Percentiles rank a stretch among this genome's conserved stretches.
Evolutionary conservation across 2,329 filamentous ascomycete species (phyloP).

Genomic region (Phialemonium atrogriseum): DNA sequence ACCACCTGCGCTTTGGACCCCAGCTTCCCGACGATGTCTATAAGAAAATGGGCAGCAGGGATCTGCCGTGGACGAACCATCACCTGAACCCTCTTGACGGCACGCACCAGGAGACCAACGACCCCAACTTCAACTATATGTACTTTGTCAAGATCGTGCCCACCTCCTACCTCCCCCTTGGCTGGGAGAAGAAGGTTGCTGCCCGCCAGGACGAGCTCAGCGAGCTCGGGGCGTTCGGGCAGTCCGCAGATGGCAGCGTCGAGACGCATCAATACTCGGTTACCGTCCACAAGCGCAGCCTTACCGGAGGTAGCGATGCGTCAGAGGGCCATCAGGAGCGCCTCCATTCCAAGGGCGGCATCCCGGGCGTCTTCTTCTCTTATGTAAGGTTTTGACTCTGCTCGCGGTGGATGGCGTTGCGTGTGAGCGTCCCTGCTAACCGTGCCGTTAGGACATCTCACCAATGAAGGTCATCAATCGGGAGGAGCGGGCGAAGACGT

Average conservation of each 20-base stretch:
- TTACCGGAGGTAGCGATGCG: constrained; percentile 74
- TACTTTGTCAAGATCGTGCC: constrained; percentile 99
- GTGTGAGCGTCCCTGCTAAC: too few species aligned
- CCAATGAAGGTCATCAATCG: constrained; percentile 99
- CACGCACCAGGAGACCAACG: constrained; percentile 65
- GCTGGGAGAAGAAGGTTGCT: constrained; percentile 61
- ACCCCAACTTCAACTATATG: constrained; percentile 92
- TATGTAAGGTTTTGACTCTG: constrained; percentile 58
- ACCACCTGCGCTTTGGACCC: constrained; percentile 86
- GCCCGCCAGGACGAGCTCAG: constrained; percentile 40
- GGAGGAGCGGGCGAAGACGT: constrained; percentile 80
- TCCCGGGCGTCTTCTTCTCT: constrained; percentile 96
- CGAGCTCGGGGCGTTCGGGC: constrained; percentile 61
- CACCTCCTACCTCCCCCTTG: constrained; percentile 87
- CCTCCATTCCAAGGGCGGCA: constrained; percentile 80
- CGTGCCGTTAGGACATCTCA: constrained; percentile 68
- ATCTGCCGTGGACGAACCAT: constrained; percentile 71
- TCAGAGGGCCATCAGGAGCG: constrained; percentile 89
- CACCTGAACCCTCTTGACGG: constrained; percentile 87
- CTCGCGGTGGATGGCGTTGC: too few species aligned
- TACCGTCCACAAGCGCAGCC: constrained; percentile 87
- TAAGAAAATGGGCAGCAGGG: constrained; percentile 47
- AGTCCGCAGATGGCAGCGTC: constrained; percentile 65
- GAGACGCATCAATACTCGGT: constrained; percentile 99
- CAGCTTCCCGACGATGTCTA: constrained; percentile 69